Conservation (phyloP, 257 asterid genomes). For the Parsonsia alboflavescens region DNA sequence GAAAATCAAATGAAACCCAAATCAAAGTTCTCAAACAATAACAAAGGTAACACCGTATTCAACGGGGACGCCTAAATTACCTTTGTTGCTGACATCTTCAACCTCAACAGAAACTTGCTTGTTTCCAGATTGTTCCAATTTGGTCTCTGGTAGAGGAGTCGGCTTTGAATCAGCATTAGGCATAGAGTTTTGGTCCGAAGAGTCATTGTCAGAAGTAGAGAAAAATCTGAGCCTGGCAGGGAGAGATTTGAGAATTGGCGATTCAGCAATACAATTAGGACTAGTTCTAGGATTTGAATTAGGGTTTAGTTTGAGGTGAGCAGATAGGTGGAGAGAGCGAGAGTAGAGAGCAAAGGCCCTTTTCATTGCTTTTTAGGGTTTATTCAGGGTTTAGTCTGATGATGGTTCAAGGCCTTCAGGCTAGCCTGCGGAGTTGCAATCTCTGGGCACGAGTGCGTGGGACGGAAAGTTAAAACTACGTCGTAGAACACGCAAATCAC, state of each 20-base stretch:
- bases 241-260: constrained; percentile 18
- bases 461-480: background rate
- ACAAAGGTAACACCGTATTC: background rate
- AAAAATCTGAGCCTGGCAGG: constrained; percentile 41
- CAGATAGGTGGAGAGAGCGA: constrained; percentile 37
- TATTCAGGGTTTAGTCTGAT: constrained; percentile 30
- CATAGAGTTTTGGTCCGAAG: constrained; percentile 10
- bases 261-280: constrained; percentile 13
- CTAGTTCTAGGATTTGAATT: constrained; percentile 1
- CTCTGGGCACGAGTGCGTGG: background rate
- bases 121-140: constrained; percentile 17
- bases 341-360: constrained; percentile 42
- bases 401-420: background rate
- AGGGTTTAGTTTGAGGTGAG: constrained; percentile 18
- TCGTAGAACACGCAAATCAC: background rate
- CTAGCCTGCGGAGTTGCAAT: background rate
- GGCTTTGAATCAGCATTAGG: constrained; percentile 24
- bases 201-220: constrained; percentile 44
- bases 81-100: constrained; percentile 57
- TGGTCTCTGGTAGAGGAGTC: constrained; percentile 24
- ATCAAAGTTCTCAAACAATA: too few species aligned
- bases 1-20: background rate
- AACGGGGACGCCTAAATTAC: constrained; percentile 18
- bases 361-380: constrained; percentile 43
- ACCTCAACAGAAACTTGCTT: constrained; percentile 26